These are phyloP conservation scores for Raffaelea ambrosiae DNA, from an alignment of 2,329 filamentous ascomycete species.

Conservation along the genomic window DNA sequence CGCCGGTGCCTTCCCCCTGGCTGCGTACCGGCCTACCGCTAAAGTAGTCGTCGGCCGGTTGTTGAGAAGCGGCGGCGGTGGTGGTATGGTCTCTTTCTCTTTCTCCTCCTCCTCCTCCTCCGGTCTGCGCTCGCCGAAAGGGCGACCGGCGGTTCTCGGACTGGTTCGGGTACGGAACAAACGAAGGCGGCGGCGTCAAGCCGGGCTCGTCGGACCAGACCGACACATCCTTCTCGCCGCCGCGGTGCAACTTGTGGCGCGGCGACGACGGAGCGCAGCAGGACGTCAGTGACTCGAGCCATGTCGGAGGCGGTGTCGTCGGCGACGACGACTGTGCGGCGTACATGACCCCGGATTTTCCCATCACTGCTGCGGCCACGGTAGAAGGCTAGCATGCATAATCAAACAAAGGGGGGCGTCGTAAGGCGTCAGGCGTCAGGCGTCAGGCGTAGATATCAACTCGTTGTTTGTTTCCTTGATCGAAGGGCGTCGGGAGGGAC, in stretches of 20 bases:
- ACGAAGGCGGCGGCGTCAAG: conserved; percentile 19
- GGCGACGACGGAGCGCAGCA: conserved; percentile 31
- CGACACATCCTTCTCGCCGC: conserved; percentile 19
- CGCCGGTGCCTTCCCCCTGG: not conserved
- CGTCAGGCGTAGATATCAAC: no score
- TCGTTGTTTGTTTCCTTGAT: no score
- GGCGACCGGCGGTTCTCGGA: not conserved
- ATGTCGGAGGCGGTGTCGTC: conserved; percentile 31
- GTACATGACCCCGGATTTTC: not conserved
- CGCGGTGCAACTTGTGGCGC: conserved; percentile 1
- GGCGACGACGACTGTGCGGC: conserved; percentile 23
- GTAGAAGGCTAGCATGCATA: not conserved
- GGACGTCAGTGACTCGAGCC: conserved; percentile 35
- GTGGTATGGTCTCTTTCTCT: no score
- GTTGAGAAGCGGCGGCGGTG: no score
- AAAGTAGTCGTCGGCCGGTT: no score
- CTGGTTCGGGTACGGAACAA: conserved; percentile 13
- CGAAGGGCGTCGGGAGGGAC: not conserved
- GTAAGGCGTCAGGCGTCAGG: no score
- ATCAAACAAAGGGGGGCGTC: conserved; percentile 3
- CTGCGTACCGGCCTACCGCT: no score
- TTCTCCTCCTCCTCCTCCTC: conserved; percentile 25
- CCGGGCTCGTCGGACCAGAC: conserved; percentile 23
- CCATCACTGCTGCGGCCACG: no score
- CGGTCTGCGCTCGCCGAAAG: conserved; percentile 14